These are phyloP conservation scores for Mucor racemosus DNA, from an alignment of 371 early-diverging fungal species.

Conservation along the genomic window DNA sequence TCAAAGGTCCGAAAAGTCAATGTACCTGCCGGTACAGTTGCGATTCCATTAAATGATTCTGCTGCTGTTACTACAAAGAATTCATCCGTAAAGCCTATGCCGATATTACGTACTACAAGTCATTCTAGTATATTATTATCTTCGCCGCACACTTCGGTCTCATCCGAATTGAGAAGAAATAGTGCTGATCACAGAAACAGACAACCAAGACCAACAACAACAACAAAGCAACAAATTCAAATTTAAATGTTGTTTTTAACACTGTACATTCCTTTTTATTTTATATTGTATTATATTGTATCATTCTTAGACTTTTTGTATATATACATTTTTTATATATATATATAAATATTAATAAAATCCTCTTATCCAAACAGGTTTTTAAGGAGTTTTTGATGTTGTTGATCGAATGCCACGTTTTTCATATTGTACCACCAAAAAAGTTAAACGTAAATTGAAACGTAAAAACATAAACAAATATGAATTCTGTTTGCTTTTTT, in stretches of 20 bases:
- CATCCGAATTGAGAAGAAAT: conserved; percentile 18
- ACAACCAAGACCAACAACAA: not conserved
- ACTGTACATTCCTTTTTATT: too few species aligned
- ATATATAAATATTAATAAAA: not conserved
- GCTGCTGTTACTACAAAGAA: not conserved
- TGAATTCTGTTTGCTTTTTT: not conserved
- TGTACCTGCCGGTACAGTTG: conserved; percentile 53
- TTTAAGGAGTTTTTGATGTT: conserved; percentile 8
- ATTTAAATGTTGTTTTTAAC: not conserved
- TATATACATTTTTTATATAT: not conserved
- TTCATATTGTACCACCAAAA: not conserved
- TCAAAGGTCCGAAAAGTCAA: conserved; percentile 39
- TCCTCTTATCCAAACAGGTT: not conserved
- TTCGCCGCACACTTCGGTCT: not conserved
- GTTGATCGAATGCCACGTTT: conserved; percentile 18
- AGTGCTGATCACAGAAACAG: conserved; percentile 8
- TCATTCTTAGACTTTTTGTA: not conserved
- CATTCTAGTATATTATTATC: conserved; percentile 11
- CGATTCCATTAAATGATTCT: conserved; percentile 29
- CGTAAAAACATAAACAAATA: not conserved
- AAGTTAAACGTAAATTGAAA: not conserved
- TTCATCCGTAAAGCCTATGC: conserved; percentile 7
- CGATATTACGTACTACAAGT: conserved; percentile 22
- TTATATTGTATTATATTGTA: not conserved
- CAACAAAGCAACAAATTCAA: not conserved